phyloP scores from a whole-genome alignment of 1,284 basidiomycete species.

The Moesziomyces sp. region DNA sequence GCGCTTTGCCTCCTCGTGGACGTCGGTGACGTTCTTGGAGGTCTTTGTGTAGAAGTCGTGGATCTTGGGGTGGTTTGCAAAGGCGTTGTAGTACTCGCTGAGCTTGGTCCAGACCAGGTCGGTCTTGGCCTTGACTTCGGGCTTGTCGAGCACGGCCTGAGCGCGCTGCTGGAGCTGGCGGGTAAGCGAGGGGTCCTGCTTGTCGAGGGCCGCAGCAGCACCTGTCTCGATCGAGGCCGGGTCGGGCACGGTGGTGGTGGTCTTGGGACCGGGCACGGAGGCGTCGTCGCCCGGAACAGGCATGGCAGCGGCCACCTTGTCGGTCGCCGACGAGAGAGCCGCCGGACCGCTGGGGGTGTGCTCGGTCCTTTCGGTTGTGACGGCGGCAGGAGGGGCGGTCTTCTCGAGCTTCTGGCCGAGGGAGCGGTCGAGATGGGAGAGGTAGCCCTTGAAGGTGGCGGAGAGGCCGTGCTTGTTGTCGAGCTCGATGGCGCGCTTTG shows the following conservation, averaged over 20 bases:
- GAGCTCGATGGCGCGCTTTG: conserved; percentile 60
- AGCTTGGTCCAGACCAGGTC: conserved; percentile 57
- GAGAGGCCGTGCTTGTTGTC: conserved; percentile 61
- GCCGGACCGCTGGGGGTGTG: conserved; percentile 49
- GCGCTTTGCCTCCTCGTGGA: conserved; percentile 86
- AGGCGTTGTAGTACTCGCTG: conserved; percentile 60
- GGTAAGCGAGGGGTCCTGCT: conserved; percentile 45
- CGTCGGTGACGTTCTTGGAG: conserved; percentile 82
- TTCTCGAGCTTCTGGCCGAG: conserved; percentile 52
- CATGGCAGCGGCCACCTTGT: conserved; percentile 49
- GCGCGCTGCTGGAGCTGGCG: conserved; percentile 50
- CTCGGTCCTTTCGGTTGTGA: conserved; percentile 40
- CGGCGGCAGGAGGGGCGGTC: conserved; percentile 24
- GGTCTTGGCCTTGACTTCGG: conserved; percentile 55
- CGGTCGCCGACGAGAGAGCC: conserved; percentile 41
- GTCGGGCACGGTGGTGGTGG: conserved; percentile 49
- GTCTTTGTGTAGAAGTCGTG: conserved; percentile 80
- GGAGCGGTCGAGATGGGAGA: conserved; percentile 53
- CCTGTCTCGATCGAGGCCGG: conserved; percentile 10
- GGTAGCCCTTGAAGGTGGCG: conserved; percentile 51
- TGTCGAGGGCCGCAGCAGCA: conserved; percentile 6
- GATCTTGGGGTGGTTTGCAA: conserved; percentile 63
- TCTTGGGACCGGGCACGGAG: conserved; percentile 36
- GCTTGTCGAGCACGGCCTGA: conserved; percentile 50
- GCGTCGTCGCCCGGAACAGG: conserved; percentile 43